Evolutionary conservation across 1,139 yeast genomes (phyloP), one percentile per base, ranked within the genome.

Genomic region (Candida buenavistaensis): DNA sequence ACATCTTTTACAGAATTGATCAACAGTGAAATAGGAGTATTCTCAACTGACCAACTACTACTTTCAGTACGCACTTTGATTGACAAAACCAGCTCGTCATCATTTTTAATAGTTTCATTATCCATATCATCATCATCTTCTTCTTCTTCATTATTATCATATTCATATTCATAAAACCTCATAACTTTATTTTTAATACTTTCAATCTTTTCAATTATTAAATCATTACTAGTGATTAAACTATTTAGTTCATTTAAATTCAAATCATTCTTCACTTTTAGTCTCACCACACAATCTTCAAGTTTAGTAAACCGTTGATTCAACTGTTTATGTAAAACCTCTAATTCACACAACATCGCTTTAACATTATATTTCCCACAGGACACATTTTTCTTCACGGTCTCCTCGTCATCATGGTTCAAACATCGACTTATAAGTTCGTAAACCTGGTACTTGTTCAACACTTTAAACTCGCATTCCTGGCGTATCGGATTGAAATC

Each of bases 241-340:
- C 5, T 16, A 15, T 23, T 30, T 11, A 45, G 35, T 2, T 41
- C 30, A 2, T 23, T 19, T 20, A 44, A 28, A 19, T 42, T 44
- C 12, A 19, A 19, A 11, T 27, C 28, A 32, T 44, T 45, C 11
- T 34, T 32, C 7, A 28, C 7, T 24, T 42, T 36, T 2, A 45
- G 20, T 12, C 24, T 35, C 3, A 16, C 8, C 4, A 45, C 14
- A n/a, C 37, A 38, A 16, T 21, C 11, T 12, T 42, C 45, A 15
- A 40, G 23, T 3, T 7, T 12, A 3, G 14, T 5, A 28, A 34
- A 38, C 6, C 23, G 37, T 12, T 13, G n/a, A 17, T 39, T 34
- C 14, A 41, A 14, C 15, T 28, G 25, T 5, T 12, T 10, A 32
- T 39, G 41, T 10, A 37, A 20, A 13, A 6, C 9, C 23, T 37